Base-by-base conservation (phyloP, 371 early-diverging fungal genomes). In the Rhizopus sp. region DNA sequence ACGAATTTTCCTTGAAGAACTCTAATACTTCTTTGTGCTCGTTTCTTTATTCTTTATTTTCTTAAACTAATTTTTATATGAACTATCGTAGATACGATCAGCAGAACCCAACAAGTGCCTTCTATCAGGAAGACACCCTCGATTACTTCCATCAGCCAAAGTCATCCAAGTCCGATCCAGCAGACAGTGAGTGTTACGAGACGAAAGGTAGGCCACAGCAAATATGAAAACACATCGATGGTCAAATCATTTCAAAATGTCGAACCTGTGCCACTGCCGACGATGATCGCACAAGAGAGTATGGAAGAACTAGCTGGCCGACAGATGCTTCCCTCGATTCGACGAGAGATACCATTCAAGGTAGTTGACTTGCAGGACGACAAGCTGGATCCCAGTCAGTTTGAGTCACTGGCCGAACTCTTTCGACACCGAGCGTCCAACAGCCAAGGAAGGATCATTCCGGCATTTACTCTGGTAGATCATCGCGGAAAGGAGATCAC, bases 391-490 rank as follows among this genome's bases (percentile, higher is more conserved):
- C 57, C 83, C 57, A 29, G 60, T 7, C 42, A 55, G 4, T 88
- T 84, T 64, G 34, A 66, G 1, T 78, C 72, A 29, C 66, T 91
- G 46, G 72, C 85, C 1, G 68, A 79, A 17, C 55, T 89, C 4
- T 62, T 89, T 9, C 70, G 82, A 30, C 74, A 84, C 54, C 71
- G 88, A 7, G 82, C 87, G 0, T 39, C 63, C 3, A 60, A 46
- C 12, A 62, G 54, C 38, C 68, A 71, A 6, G 70, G 74, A 5
- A 78, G 83, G 13, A 73, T 71, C 9, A 69, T 66, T 5, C 62
- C 65, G 30, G 91, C 90, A 1, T 88, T 84, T 53, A 78, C 84
- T 2, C 72, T 77, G 29, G 61, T 91, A 1, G 93, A 93, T 60
- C 68, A 73, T 34, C 88, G 88, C 38, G 91, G 92, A 17, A 78